Base-by-base conservation (phyloP, 2,329 filamentous ascomycete genomes). In the Xylariaceae sp. region DNA sequence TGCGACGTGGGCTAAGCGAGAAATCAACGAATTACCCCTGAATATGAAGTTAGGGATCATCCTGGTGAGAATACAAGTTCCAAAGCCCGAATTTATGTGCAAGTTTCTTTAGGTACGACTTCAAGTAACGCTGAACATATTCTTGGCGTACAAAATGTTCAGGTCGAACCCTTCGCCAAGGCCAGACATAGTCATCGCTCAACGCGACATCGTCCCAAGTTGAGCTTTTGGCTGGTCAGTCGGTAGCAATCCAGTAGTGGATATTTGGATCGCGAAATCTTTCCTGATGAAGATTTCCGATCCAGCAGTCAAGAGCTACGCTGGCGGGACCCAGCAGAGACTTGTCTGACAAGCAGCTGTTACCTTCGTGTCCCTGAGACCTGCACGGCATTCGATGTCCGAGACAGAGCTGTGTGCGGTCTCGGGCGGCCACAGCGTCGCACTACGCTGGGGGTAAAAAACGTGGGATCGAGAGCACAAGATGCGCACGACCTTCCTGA, bases 251-350 rank as follows among this genome's bases (percentile, higher is more conserved):
- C 57, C 49, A 43, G 11, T 28, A 26, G 11, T 4, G 14, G 29
- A 19, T 40, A 26, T 37, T 24, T 29, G 17, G 37, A 58, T 69
- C 66, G 65, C 66, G 63, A 69, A 67, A 16, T 57, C 56, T 65
- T 69, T 58, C 65, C 63, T 65, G 56, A 65, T 64, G 45, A 37
- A 62, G 64, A 64, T 56, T 56, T 47, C 33, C 60, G 67, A 69
- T 67, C 62, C 65, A 53, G 66, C 60, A 63, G 57, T 65, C 62
- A 63, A 65, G 65, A 61, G 66, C 58, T 36, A 19, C 21, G 50
- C 40, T 47, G 45, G 62, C 66, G 66, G 65, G 60, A 56, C 33
- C 57, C 56, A 61, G 63, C 65, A 68, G 58, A 31, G 21, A 39
- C 28, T 36, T 40, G 31, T 36, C 47, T 23, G 44, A 40, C 56